Base-by-base conservation (phyloP, 495 filamentous ascomycete genomes). In the Physcia stellaris region DNA sequence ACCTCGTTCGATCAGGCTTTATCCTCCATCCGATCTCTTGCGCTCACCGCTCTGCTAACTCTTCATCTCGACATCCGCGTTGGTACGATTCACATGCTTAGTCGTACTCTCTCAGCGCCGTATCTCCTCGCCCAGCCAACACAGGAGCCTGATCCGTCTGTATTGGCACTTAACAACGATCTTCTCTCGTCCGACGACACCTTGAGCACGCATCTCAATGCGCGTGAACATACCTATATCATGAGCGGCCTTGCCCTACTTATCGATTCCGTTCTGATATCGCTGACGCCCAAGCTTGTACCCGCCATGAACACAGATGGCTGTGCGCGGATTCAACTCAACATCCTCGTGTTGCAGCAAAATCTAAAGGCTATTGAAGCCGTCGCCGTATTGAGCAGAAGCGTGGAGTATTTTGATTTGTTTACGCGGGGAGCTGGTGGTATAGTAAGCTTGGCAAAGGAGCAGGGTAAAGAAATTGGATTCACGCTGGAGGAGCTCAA, bases 301-400 rank as follows among this genome's bases (percentile, higher is more conserved):
- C 28, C 71, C 24, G 69, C 68, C 2, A 77, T 92, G 69, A 87
- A 92, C 44, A 59, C 60, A 24, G 68, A 77, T 40, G 90, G 92
- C 12, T 83, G 77, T 45, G 68, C 74, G 16, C 71, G 85, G 5
- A 80, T 96, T 66, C 79, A 83, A 49, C 70, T 95, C 21, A 92
- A 96, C 51, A 83, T 96, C 32, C 66, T 93, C 6, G 90, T 98
- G 32, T 62, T 98, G 21, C 87, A 94, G 52, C 92, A 96, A 48
- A 94, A 94, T 46, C 69, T 98, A 37, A 92, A 87, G 59, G 90
- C 90, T 38, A 79, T 98, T 42, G 85, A 43, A 24, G 29, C 48
- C 3, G 61, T 73, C 3, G 76, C 80, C 3, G 68, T 73, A 24
- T 69, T 96, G 24, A 67, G 67, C 0, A 66, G 79, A 29, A 81